Base-by-base conservation (phyloP, 2,329 filamentous ascomycete species). In the Cladosporium halotolerans region DNA sequence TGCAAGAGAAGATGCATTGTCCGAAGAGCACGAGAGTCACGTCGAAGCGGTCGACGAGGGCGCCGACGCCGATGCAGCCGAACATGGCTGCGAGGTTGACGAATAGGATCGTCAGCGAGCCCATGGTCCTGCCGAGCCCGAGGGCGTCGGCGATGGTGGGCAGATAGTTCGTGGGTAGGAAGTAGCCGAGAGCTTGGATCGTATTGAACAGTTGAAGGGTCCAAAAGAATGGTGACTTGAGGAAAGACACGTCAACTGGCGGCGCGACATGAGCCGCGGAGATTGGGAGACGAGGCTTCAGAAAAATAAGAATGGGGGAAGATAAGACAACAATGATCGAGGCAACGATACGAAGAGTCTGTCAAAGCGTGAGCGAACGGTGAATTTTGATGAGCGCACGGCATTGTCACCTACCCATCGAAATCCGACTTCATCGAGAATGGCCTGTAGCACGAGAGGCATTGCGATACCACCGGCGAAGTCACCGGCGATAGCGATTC, bases 401-500 rank as follows among this genome's bases (percentile, higher is more conserved):
- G 14, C n/a, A 9, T n/a, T 14, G 10, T 9, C 36, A 43, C 57
- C 43, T 14, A 61, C 58, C 60, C 60, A 61, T 36, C 68, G 67
- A 56, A 71, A 76, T 14, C 74, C 73, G 54, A 71, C 75, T 2
- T 53, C 62, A 13, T 68, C 58, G 3, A 78, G 60, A 0, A 76
- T 60, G 57, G 68, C 70, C 58, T 75, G 66, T 8, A 76, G 60
- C 4, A 72, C 60, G 5, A 77, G 53, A 0, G 75, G 76, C 33
- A 77, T 66, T 9, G 73, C 66, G 7, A 72, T 68, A 2, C 76
- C 76, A 3, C 72, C 72, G 4, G 73, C 59, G 1, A 75, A 76
- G 6, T 73, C 70, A 0, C 72, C 59, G 64, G 68, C 58, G 65
- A 72, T 63, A 55, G 78, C 75, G 5, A 73, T 71, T 6, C 78